Percentiles rank a stretch among this genome's conserved stretches.
These are phyloP conservation scores for Penicillium angulare DNA, from an alignment of 495 filamentous ascomycete species.

Conservation along the genomic window DNA sequence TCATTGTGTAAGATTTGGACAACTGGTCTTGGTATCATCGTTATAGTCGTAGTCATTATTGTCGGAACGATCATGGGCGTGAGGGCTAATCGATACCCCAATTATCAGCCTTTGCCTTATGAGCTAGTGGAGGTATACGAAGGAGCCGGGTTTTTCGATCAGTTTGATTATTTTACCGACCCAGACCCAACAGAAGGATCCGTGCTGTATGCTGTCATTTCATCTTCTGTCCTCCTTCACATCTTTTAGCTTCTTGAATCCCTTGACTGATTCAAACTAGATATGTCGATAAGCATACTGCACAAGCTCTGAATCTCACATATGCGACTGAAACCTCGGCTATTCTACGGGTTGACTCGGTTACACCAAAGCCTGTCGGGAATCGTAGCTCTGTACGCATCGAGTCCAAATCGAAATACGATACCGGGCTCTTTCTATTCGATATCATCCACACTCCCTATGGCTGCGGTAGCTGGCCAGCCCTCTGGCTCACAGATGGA, in stretches of 20 bases:
- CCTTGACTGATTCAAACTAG: conserved; percentile 5
- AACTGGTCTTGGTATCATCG: conserved; percentile 24
- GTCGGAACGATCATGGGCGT: conserved; percentile 54
- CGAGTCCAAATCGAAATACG: conserved; percentile 48
- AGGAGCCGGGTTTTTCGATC: conserved; percentile 48
- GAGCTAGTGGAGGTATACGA: conserved; percentile 50
- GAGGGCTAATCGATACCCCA: conserved; percentile 49
- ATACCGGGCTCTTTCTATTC: conserved; percentile 54
- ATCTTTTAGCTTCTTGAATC: neutral
- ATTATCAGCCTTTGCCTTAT: conserved; percentile 52
- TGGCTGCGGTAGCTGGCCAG: conserved; percentile 56
- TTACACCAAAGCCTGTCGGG: conserved; percentile 35
- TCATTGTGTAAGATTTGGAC: conserved; percentile 45
- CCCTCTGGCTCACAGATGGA: conserved; percentile 62
- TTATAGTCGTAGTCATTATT: conserved; percentile 49
- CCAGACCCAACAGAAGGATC: conserved; percentile 53
- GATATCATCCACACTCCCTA: conserved; percentile 51
- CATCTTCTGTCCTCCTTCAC: neutral
- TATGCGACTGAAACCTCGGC: conserved; percentile 45
- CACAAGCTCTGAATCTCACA: conserved; percentile 49
- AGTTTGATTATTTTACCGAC: conserved; percentile 52
- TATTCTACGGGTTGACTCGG: conserved; percentile 52
- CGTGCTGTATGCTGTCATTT: conserved; percentile 43
- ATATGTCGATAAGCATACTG: conserved; percentile 34
- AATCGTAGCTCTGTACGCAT: conserved; percentile 57